Base-by-base conservation (phyloP, 192 early-diverging fungal species). In the Backusella tarrabulga region DNA sequence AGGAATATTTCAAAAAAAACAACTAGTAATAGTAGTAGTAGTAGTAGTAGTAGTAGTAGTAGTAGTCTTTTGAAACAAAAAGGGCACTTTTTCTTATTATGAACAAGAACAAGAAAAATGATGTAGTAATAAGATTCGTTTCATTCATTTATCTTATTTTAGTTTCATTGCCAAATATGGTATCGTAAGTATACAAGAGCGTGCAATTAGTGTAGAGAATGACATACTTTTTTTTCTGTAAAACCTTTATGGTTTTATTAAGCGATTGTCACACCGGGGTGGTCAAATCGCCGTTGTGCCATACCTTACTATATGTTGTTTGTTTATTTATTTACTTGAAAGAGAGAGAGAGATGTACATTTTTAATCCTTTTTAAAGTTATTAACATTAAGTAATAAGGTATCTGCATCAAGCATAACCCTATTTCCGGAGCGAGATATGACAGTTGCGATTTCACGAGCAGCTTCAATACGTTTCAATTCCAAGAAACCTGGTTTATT, bases 401-500 rank as follows among this genome's bases (percentile, higher is more conserved):
- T 91, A 75, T 95, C 93, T 34, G 92, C 86, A 84, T 99, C 97
- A 21, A 99, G 88, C 83, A 96, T 94, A 68, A 99, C 91, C 63
- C 92, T 90, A 92, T 99, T 99, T 44, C 90, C 90, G 54, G 92
- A 94, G 54, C 85, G 87, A 40, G 95, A 88, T 74, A 99, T 91
- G n/a, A 94, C 90, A 35, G 88, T 77, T 14, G 97, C 95, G 87
- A 99, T 98, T 50, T 99, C 96, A 17, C 95, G 87, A 32, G 97
- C 97, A 29, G 96, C 94, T 80, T 99, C 97, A 79, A 99, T 91
- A 68, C 93, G 92, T 69, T 95, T 90, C 50, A 99, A 87, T 79
- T 97, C 94, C 78, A 98, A 81, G 91, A 98, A 99, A 29, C 97
- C 97, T 52, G 97, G 97, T 85, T 97, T 93, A 91, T 92, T 98